Conservation (phyloP, 306 rosid species). For the Vigna trinervia region DNA sequence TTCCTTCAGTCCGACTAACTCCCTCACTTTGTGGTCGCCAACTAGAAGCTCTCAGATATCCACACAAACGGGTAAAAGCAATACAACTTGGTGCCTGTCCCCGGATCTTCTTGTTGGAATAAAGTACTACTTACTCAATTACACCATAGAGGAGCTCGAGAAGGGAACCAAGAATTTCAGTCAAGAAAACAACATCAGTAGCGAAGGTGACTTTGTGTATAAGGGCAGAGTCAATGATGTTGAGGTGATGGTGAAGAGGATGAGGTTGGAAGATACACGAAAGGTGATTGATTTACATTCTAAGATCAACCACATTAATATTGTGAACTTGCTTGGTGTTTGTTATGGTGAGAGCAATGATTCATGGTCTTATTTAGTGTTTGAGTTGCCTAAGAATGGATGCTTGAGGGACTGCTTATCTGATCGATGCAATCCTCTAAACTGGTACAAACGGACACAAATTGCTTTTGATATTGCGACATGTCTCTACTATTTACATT, state of each 20-base stretch:
- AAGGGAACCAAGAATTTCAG: conserved; percentile 64
- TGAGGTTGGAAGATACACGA: conserved; percentile 57
- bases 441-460: conserved; percentile 60
- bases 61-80: conserved; percentile 37
- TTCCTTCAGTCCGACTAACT: conserved; percentile 47
- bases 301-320: conserved; percentile 69
- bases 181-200: conserved; percentile 54
- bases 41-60: conserved; percentile 44
- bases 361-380: conserved; percentile 65
- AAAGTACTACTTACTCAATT: conserved; percentile 63
- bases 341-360: conserved; percentile 59
- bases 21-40: conserved; percentile 47
- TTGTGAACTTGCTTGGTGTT: conserved; percentile 68
- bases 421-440: conserved; percentile 45
- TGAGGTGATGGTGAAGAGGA: conserved; percentile 70
- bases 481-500: conserved; percentile 73
- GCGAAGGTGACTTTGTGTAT: conserved; percentile 34
- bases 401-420: conserved; percentile 63
- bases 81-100: conserved; percentile 59
- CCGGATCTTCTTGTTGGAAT: conserved; percentile 70
- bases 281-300: conserved; percentile 68
- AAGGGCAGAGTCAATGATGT: conserved; percentile 52
- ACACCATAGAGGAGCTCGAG: conserved; percentile 57
- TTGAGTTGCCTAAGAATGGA: conserved; percentile 70
- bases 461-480: conserved; percentile 75